Evolutionary conservation across 345 rosid species (phyloP).

Genomic region (Alliaria petiolata): DNA sequence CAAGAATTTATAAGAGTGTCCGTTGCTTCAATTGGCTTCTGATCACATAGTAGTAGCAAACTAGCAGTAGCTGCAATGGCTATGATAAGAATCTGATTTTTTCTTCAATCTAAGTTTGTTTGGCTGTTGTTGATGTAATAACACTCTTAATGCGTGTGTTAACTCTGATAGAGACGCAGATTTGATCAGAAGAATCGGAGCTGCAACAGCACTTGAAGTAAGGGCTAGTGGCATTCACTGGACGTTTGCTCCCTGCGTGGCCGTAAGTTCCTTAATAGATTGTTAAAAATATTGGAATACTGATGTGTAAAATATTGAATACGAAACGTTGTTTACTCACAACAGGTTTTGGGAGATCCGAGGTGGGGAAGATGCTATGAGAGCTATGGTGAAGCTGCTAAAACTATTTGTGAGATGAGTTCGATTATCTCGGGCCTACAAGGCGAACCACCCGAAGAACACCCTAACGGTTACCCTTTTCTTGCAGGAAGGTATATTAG

Average conservation of each 20-base stretch:
- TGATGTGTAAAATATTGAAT: not conserved
- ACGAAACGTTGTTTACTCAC: slow-evolving; percentile 13
- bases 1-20: not conserved
- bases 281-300: not conserved
- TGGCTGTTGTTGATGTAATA: not conserved
- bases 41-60: not conserved
- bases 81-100: not conserved
- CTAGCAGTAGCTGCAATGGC: too few relatives aligned
- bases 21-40: not conserved
- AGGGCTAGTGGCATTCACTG: slow-evolving; percentile 81
- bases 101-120: not conserved
- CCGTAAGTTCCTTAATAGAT: slow-evolving; percentile 46
- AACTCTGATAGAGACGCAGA: slow-evolving; percentile 53
- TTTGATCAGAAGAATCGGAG: slow-evolving; percentile 61
- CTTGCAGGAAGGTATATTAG: slow-evolving; percentile 73
- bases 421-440: slow-evolving; percentile 65
- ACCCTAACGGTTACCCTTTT: slow-evolving; percentile 75
- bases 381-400: slow-evolving; percentile 69
- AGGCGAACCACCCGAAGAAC: slow-evolving; percentile 69
- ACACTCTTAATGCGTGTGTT: not conserved
- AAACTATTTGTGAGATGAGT: slow-evolving; percentile 61
- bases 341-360: slow-evolving; percentile 79
- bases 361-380: slow-evolving; percentile 94
- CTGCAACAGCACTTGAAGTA: slow-evolving; percentile 86
- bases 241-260: slow-evolving; percentile 79